These are phyloP conservation scores for Populus euphratica DNA, from an alignment of 345 rosid genomes.

Conservation along the genomic window DNA sequence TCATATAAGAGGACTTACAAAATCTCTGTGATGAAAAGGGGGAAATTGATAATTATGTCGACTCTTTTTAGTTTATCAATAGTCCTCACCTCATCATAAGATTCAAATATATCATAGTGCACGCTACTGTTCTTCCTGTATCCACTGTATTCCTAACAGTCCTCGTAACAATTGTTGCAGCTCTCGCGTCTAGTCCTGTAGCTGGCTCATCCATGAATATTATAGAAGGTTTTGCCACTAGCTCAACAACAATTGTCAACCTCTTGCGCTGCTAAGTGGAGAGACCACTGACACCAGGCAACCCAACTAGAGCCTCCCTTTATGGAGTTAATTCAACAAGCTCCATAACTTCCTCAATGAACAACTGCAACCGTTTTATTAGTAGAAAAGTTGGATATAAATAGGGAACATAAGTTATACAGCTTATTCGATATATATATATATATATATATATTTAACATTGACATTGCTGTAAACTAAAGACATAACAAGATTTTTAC, in stretches of 20 bases:
- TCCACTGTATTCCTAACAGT: slow-evolving; percentile 88
- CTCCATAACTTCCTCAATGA: slow-evolving; percentile 76
- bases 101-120: slow-evolving; percentile 90
- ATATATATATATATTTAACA: too few relatives aligned
- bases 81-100: slow-evolving; percentile 70
- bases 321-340: slow-evolving; percentile 66
- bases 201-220: slow-evolving; percentile 97
- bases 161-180: slow-evolving; percentile 91
- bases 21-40: too few relatives aligned
- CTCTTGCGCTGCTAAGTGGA: slow-evolving; percentile 87
- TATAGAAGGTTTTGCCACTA: slow-evolving; percentile 88
- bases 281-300: slow-evolving; percentile 75
- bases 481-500: too few relatives aligned
- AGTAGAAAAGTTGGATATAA: too few relatives aligned
- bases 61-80: neutral
- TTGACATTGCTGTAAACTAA: too few relatives aligned
- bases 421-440: too few relatives aligned
- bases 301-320: slow-evolving; percentile 64
- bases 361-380: slow-evolving; percentile 14
- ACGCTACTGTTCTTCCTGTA: slow-evolving; percentile 83
- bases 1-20: too few relatives aligned
- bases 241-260: slow-evolving; percentile 89
- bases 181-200: slow-evolving; percentile 91
- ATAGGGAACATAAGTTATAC: neutral
- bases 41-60: neutral